Percentiles rank a stretch among this genome's conserved stretches.
Evolutionary conservation across 202 grass and related monocot species (phyloP).

Genomic region (Musa balbisiana): DNA sequence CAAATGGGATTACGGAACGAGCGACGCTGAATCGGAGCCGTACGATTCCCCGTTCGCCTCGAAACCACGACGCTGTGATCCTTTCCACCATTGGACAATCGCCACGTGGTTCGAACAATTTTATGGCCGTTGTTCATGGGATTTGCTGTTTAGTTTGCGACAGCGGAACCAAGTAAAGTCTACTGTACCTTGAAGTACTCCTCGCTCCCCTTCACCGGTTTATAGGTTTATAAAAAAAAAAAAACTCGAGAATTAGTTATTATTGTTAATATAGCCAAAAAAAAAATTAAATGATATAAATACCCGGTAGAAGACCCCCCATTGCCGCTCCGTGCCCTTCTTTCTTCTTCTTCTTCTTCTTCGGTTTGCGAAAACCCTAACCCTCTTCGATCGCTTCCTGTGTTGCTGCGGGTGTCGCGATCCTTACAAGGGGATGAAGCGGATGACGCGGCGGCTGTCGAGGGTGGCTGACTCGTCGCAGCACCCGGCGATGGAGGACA

Average conservation of each 20-base stretch:
- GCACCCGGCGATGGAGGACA: background rate
- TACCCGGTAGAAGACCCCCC: background rate
- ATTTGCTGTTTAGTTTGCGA: too few species aligned
- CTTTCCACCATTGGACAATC: too few species aligned
- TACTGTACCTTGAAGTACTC: conserved; percentile 33
- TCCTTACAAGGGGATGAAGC: conserved; percentile 10
- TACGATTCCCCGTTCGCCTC: too few species aligned
- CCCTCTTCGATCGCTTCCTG: background rate
- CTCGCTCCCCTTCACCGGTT: conserved; percentile 6
- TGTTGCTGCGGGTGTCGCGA: too few species aligned
- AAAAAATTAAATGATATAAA: background rate
- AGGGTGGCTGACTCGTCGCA: conserved; percentile 22
- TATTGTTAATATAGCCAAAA: background rate
- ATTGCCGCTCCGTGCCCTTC: background rate
- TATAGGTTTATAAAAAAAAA: conserved; percentile 2
- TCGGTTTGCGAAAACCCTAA: background rate
- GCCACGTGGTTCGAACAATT: too few species aligned
- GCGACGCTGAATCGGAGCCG: too few species aligned
- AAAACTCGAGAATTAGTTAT: background rate
- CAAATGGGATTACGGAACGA: background rate
- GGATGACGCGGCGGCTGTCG: conserved; percentile 20
- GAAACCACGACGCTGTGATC: too few species aligned
- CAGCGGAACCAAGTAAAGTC: too few species aligned
- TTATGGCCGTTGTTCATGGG: too few species aligned
- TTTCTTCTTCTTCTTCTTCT: background rate